These are phyloP conservation scores for Picocystis sp. DNA, from an alignment of 163 green algal species.

Conservation along the genomic window DNA sequence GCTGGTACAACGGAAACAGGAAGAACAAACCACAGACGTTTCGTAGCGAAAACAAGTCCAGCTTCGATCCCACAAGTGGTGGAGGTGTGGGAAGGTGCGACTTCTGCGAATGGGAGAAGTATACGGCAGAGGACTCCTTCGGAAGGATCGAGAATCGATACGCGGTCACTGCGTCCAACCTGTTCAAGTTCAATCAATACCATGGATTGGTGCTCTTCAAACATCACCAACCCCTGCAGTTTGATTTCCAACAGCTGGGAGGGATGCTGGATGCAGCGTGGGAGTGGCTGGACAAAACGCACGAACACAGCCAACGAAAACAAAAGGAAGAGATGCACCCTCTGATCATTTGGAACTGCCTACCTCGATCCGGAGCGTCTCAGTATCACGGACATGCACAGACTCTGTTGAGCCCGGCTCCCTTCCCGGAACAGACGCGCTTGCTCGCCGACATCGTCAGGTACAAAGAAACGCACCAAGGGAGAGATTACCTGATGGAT, in stretches of 20 bases:
- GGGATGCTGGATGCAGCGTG: conserved; percentile 35
- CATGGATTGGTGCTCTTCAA: conserved; percentile 66
- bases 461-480: not conserved
- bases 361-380: conserved; percentile 27
- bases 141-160: conserved; percentile 35
- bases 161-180: conserved; percentile 51
- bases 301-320: not conserved
- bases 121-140: conserved; percentile 45
- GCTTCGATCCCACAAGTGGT: conserved; percentile 28
- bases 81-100: conserved; percentile 29
- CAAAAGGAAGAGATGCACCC: conserved; percentile 15
- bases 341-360: conserved; percentile 63
- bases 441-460: not conserved
- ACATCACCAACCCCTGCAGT: conserved; percentile 60
- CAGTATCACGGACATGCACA: conserved; percentile 61
- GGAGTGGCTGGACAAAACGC: conserved; percentile 29
- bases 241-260: conserved; percentile 27
- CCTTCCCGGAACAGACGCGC: not conserved
- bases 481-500: not conserved
- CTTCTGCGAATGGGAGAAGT: conserved; percentile 41
- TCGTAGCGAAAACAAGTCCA: not conserved
- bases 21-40: conserved; percentile 60
- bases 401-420: not conserved
- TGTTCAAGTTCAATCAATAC: conserved; percentile 67
- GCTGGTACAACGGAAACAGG: conserved; percentile 50